phyloP scores from a whole-genome alignment of 257 asterid species.

The Scutellaria baicalensis region DNA sequence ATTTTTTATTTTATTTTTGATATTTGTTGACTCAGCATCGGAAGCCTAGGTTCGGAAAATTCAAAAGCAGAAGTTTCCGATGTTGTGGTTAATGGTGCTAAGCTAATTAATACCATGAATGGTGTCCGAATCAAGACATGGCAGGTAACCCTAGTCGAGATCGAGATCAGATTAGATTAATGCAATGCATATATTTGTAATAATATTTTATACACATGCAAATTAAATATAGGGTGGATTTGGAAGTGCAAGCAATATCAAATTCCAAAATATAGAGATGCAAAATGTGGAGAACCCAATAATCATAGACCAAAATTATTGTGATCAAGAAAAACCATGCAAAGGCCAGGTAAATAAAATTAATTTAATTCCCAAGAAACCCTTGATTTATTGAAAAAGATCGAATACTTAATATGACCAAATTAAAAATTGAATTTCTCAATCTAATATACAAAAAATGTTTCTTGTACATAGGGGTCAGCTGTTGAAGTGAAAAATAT shows the following conservation, averaged over 20 bases:
- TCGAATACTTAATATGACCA: background rate
- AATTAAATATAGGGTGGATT: slow-evolving; percentile 86
- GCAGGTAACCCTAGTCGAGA: slow-evolving; percentile 38
- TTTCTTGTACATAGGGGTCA: no score
- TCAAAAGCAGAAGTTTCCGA: slow-evolving; percentile 61
- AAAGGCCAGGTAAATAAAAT: slow-evolving; percentile 30
- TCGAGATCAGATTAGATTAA: no score
- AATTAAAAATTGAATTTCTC: background rate
- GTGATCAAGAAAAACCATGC: slow-evolving; percentile 62
- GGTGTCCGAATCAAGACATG: slow-evolving; percentile 93
- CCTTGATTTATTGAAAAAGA: background rate
- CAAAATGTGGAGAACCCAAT: slow-evolving; percentile 64
- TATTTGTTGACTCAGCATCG: slow-evolving; percentile 28
- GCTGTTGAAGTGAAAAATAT: slow-evolving; percentile 61
- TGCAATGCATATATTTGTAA: no score
- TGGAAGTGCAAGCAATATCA: slow-evolving; percentile 77
- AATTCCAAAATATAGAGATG: slow-evolving; percentile 59
- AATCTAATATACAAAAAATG: no score
- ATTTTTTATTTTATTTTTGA: background rate
- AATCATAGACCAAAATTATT: slow-evolving; percentile 69
- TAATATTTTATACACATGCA: no score
- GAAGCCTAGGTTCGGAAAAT: slow-evolving; percentile 69
- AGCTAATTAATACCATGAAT: slow-evolving; percentile 53
- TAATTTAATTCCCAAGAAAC: background rate
- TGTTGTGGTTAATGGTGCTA: slow-evolving; percentile 59